Base-by-base conservation (phyloP, 192 early-diverging fungal species). In the Cetraspora pellucida region DNA sequence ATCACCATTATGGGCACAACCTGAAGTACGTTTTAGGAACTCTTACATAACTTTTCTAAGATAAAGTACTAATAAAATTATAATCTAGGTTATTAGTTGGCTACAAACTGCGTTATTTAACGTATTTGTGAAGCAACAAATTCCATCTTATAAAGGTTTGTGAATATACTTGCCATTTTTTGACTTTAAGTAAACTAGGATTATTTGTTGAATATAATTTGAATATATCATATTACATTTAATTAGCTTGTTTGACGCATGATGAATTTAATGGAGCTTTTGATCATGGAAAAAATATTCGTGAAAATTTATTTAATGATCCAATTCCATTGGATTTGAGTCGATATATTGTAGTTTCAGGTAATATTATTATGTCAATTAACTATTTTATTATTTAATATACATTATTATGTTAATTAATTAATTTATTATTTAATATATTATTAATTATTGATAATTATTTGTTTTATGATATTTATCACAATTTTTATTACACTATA, bases 1-100 rank as follows among this genome's bases (percentile, higher is more conserved):
- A 58, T 86, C 87, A 74, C 81, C 92, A 46, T 80, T 96, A 50
- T 98, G 95, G 93, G 94, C 95, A 60, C 90, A 92, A 59, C 93
- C 95, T 3, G 93, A 95, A 66, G 85, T 88, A 44, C 37, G 55
- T 37, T 21, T 54, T 28, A 19, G 28, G 10, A 54, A 30, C 21
- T 28, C 6, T 14, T 19, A 0, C 5, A 19, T 54, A 4, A 4
- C 5, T 54, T 13, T 54, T 54, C 4, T 54, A 54, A 54, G 1
- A 54, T 0, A 9, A 64, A 30, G 11, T 6, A 43, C 14, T 28
- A 64, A 43, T 43, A 2, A 72, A 78, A 0, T 88, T 84, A 82
- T 60, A 89, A 52, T n/a, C 19, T 64, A 78, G 77, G 81, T 77
- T n/a, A 57, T 72, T 9, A 67, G 79, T 31, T 89, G 89, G 86